phyloP scores from a whole-genome alignment of 1,139 yeast genomes.

The Suhomyces yuchorum region DNA sequence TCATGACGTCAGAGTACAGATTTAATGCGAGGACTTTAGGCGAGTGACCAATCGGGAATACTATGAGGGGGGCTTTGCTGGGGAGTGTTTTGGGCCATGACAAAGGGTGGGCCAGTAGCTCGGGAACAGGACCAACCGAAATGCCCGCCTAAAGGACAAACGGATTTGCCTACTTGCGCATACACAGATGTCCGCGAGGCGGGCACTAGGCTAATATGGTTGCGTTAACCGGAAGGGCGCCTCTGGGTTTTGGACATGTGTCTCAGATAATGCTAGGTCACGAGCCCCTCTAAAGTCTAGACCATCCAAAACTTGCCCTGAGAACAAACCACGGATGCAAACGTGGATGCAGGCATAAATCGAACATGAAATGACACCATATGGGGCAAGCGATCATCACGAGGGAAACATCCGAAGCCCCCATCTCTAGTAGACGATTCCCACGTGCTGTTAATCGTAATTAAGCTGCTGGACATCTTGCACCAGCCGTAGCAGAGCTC shows the following conservation, averaged over 20 bases:
- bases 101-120: neutral
- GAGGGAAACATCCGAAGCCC: too few species aligned
- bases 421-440: too few species aligned
- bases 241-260: constrained; percentile 1
- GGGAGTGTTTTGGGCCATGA: neutral
- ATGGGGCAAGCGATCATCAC: neutral
- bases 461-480: neutral
- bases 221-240: neutral
- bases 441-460: too few species aligned
- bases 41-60: constrained; percentile 2
- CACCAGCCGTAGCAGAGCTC: neutral
- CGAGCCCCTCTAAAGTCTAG: constrained; percentile 3
- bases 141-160: neutral
- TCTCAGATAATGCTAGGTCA: neutral
- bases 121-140: neutral
- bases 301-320: neutral
- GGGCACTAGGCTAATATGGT: neutral
- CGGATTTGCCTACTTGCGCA: neutral
- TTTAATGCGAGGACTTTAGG: neutral
- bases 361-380: neutral
- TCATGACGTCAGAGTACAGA: constrained; percentile 2
- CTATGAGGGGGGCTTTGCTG: neutral
- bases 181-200: neutral
- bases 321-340: neutral
- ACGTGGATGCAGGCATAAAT: neutral